Evolutionary conservation across 768 basidiomycete species (phyloP).

Genomic region (Termitomyces sp.): DNA sequence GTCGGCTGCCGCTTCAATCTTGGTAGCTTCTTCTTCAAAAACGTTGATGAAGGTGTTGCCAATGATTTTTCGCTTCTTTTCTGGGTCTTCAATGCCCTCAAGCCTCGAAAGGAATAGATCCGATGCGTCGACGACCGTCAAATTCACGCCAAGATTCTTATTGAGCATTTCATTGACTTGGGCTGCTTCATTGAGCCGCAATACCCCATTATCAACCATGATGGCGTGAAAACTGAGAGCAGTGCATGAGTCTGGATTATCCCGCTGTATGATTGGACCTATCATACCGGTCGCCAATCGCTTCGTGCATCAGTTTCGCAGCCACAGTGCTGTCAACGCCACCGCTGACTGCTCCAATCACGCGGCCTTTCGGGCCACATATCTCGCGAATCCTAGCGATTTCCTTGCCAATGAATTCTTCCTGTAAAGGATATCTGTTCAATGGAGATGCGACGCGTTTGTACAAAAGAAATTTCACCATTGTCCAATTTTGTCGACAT

Average conservation of each 20-base stretch:
- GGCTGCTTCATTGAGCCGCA: constrained; percentile 83
- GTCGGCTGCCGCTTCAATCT: constrained; percentile 79
- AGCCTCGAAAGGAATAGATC: constrained; percentile 86
- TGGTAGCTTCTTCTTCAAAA: constrained; percentile 90
- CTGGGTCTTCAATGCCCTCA: constrained; percentile 92
- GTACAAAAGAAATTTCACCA: constrained; percentile 46
- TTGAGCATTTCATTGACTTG: constrained; percentile 94
- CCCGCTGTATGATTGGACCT: not conserved
- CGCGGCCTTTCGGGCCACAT: constrained; percentile 89
- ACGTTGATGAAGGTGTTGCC: constrained; percentile 99
- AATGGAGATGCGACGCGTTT: constrained; percentile 1
- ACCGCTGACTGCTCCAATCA: constrained; percentile 96
- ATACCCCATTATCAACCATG: constrained; percentile 98
- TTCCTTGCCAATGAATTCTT: constrained; percentile 97
- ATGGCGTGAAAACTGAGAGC: constrained; percentile 88
- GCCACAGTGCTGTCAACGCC: constrained; percentile 98
- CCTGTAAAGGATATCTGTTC: constrained; percentile 36
- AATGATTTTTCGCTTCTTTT: constrained; percentile 95
- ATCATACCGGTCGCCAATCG: constrained; percentile 88
- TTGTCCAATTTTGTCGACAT: constrained; percentile 85
- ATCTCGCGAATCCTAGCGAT: constrained; percentile 90
- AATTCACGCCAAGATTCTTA: constrained; percentile 89
- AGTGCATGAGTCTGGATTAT: constrained; percentile 4
- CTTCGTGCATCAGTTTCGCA: constrained; percentile 99
- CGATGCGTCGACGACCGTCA: constrained; percentile 94